Conservation (phyloP, 2,329 filamentous ascomycete genomes). For the Aspergillus piperis region DNA sequence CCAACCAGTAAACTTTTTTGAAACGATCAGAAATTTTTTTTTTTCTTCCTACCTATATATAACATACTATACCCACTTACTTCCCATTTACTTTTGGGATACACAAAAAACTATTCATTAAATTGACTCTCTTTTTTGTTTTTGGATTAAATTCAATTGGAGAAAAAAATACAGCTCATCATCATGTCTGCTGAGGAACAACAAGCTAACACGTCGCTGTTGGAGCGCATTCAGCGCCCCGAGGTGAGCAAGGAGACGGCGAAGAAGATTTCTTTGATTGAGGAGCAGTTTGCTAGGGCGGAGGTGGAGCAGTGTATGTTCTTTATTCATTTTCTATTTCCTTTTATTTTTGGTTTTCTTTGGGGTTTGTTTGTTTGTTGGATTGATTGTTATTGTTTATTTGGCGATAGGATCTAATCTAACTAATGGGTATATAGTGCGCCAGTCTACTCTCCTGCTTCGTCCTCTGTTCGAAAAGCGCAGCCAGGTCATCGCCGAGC, state of each 20-base stretch:
- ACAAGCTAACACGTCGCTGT: background rate
- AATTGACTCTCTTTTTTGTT: no score
- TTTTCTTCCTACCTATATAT: background rate
- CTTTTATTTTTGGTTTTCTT: background rate
- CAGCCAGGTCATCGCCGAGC: conserved; percentile 66
- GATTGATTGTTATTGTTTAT: background rate
- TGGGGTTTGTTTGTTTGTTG: background rate
- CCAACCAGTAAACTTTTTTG: background rate
- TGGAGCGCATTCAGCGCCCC: conserved; percentile 38
- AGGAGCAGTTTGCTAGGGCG: conserved; percentile 79
- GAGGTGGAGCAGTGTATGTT: conserved; percentile 67
- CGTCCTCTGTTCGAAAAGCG: conserved; percentile 76
- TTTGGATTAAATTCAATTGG: no score
- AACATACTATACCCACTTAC: no score
- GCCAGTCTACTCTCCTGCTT: conserved; percentile 69
- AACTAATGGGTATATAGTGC: conserved; percentile 55
- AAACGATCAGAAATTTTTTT: background rate
- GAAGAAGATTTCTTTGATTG: conserved; percentile 70
- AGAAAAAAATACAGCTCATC: no score
- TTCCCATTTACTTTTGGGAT: no score
- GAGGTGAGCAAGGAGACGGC: conserved; percentile 50
- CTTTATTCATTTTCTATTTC: background rate
- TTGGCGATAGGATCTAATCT: background rate
- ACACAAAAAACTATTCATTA: no score
- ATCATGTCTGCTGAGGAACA: background rate